A percentile compares a stretch with the other conserved stretches of the same genome.
phyloP scores from a whole-genome alignment of 257 asterid species.

The Fraxinus excelsior region DNA sequence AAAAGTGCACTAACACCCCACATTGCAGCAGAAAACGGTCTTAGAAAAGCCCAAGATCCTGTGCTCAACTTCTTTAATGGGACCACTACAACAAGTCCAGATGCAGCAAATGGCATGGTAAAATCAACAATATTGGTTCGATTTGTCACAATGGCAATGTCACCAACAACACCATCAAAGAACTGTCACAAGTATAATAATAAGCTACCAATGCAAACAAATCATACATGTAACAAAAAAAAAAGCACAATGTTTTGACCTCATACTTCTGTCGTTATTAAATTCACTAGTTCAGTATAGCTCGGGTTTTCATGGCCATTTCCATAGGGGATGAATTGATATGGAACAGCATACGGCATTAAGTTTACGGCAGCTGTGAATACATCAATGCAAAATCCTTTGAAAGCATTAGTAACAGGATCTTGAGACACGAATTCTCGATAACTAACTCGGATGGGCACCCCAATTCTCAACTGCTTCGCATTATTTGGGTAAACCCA shows the following conservation, averaged over 20 bases:
- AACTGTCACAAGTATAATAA: slow-evolving; percentile 32
- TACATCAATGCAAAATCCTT: slow-evolving; percentile 93
- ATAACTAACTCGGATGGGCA: slow-evolving; percentile 74
- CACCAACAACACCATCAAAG: slow-evolving; percentile 64
- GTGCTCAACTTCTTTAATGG: slow-evolving; percentile 51
- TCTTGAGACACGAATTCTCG: slow-evolving; percentile 78
- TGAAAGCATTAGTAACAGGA: slow-evolving; percentile 55
- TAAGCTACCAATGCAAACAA: slow-evolving; percentile 8
- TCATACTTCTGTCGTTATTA: slow-evolving; percentile 82
- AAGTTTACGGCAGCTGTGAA: slow-evolving; percentile 76
- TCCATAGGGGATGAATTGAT: slow-evolving; percentile 80
- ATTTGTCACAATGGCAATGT: slow-evolving; percentile 51
- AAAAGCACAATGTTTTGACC: background rate
- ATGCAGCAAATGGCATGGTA: slow-evolving; percentile 66
- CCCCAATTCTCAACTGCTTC: slow-evolving; percentile 74
- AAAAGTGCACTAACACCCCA: slow-evolving; percentile 66
- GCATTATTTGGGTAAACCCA: slow-evolving; percentile 94
- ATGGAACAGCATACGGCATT: slow-evolving; percentile 87
- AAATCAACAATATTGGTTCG: slow-evolving; percentile 64
- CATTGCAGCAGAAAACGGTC: slow-evolving; percentile 58
- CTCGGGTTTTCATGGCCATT: slow-evolving; percentile 72
- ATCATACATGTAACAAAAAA: background rate
- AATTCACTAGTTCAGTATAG: slow-evolving; percentile 61
- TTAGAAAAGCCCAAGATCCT: slow-evolving; percentile 68
- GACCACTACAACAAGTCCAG: slow-evolving; percentile 77